Percentiles rank a stretch among this genome's conserved stretches.
Evolutionary conservation across 2,329 filamentous ascomycete species (phyloP).

Genomic region (Pseudogymnoascus sp.): DNA sequence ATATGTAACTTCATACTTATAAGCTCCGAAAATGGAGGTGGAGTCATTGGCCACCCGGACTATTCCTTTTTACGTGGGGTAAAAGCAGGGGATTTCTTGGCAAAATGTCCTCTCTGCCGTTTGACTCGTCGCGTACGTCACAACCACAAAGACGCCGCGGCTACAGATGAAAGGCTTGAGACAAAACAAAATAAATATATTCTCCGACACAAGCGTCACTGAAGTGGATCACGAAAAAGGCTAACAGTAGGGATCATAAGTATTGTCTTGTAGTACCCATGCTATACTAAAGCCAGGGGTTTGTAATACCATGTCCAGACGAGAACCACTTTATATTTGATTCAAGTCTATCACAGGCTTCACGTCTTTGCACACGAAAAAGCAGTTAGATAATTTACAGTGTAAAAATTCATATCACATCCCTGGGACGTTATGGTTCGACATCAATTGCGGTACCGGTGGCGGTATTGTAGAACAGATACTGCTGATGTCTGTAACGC

Average conservation of each 20-base stretch:
- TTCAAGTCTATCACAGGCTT: neutral
- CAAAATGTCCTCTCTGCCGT: neutral
- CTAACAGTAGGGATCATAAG: neutral
- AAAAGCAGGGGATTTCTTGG: slow-evolving; percentile 3
- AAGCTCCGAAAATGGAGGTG: slow-evolving; percentile 8
- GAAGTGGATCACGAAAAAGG: neutral
- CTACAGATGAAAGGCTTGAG: neutral
- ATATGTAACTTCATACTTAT: slow-evolving; percentile 5
- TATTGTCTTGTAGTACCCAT: neutral
- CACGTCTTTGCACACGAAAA: neutral
- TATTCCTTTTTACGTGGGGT: slow-evolving; percentile 8
- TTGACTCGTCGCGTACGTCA: slow-evolving; percentile 4
- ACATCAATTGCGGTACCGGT: slow-evolving; percentile 7
- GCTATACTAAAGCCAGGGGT: neutral
- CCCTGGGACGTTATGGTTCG: slow-evolving; percentile 2
- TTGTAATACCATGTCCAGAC: neutral
- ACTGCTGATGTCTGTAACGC: slow-evolving; percentile 23
- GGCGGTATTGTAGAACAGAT: slow-evolving; percentile 20
- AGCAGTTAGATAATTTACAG: neutral
- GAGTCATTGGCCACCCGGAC: slow-evolving; percentile 5
- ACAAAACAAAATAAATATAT: slow-evolving; percentile 2
- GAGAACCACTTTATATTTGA: neutral
- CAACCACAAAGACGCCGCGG: neutral
- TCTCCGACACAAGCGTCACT: neutral
- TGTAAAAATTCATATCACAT: slow-evolving; percentile 12